Base-by-base conservation (phyloP, 108 stramenopile genomes). In the Poteriospumella lacustris region DNA sequence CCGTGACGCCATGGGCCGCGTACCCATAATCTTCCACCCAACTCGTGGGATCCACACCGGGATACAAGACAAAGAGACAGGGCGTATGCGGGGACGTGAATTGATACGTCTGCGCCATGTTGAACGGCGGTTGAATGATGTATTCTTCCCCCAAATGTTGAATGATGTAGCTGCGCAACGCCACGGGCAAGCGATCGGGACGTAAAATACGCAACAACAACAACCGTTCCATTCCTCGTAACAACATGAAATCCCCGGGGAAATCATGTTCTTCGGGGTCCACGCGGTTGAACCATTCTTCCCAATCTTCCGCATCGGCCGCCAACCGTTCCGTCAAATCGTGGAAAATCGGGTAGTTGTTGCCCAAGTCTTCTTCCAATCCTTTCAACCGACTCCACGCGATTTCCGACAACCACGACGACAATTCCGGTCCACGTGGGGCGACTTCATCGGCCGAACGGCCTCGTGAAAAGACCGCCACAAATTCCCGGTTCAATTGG, bases 11-110 rank as follows among this genome's bases (percentile, higher is more conserved):
- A n/a, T n/a, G n/a, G 9, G 3, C 36, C 5, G 43, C 33, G 9
- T 24, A 5, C 3, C 12, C 70, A 29, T 33, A 56, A 33, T 73
- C 70, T 38, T 73, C 70, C 41, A 73, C 70, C 70, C 70, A 73
- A 26, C 31, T 26, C 3, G 70, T 73, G 3, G 70, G 70, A 73
- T 73, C 70, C 29, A 44, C 83, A 26, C 89, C 89, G 15, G 89
- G 89, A 70, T 77, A 86, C n/a, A 89, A 79, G 0, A 89, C 81
- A 42, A 89, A 88, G 72, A 87, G 84, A 3, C 87, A 82, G 2
- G 89, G 89, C 9, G 85, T 86, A 28, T 68, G 44, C 0, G 82
- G 68, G 26, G 86, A 70, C 12, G 83, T 67, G 60, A 64, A 64
- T 9, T 9, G 36, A 73, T 73, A 73, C 26, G 70, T 73, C 3